Conservation (phyloP, 495 filamentous ascomycete species). For the Hypoxylon fragiforme region DNA sequence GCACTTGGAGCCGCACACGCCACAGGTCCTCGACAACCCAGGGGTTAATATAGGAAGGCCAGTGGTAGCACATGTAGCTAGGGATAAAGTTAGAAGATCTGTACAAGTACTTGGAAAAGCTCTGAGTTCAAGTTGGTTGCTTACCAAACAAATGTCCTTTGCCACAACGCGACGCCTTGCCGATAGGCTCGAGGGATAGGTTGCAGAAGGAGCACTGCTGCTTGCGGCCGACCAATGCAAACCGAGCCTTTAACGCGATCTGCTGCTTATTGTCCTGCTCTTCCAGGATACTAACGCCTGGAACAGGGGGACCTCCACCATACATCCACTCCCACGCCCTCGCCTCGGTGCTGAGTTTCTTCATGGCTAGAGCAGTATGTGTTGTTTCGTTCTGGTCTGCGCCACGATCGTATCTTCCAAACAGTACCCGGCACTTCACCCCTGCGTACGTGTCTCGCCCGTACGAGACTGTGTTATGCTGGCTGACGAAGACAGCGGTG, state of each 20-base stretch:
- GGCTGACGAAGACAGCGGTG: constrained; percentile 43
- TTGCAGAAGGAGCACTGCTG: constrained; percentile 47
- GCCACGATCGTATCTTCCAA: constrained; percentile 36
- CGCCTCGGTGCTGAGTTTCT: constrained; percentile 48
- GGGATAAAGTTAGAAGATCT: neutral
- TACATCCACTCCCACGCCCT: constrained; percentile 53
- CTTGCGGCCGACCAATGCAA: constrained; percentile 27
- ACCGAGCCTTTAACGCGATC: constrained; percentile 34
- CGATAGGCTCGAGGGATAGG: constrained; percentile 15
- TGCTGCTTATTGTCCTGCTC: constrained; percentile 2
- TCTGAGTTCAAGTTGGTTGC: neutral
- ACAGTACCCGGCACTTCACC: constrained; percentile 43
- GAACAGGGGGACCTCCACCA: constrained; percentile 46
- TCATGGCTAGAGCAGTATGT: neutral
- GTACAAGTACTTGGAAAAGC: neutral
- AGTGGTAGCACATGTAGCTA: constrained; percentile 44
- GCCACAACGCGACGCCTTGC: constrained; percentile 22
- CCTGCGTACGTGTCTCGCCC: constrained; percentile 50
- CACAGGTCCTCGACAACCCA: constrained; percentile 47
- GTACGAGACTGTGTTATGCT: constrained; percentile 43
- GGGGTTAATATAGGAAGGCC: constrained; percentile 49
- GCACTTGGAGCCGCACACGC: constrained; percentile 47
- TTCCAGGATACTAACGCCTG: constrained; percentile 30
- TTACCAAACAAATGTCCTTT: constrained; percentile 41
- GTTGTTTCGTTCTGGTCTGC: constrained; percentile 3